Base-by-base conservation (phyloP, 2,329 filamentous ascomycete genomes). In the Colletotrichum abscissum region DNA sequence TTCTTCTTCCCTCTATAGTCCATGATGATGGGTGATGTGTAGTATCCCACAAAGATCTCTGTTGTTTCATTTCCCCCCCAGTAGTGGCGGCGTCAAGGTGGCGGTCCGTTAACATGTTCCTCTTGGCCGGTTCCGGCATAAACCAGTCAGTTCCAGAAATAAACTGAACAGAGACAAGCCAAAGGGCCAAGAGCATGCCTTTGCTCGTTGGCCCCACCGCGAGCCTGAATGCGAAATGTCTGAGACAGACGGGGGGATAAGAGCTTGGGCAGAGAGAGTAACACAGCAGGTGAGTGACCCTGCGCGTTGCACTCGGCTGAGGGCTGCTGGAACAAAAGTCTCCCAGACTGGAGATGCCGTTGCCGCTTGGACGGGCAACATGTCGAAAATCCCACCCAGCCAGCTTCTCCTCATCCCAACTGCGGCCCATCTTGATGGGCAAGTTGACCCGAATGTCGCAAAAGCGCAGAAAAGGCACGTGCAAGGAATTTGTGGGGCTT, bases 401-500 rank as follows among this genome's bases (percentile, higher is more conserved):
- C 42, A n/a, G 11, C 42, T 49, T 49, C 3, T 49, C 42, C 19
- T 24, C 26, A 19, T 33, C 59, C 42, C 24, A 63, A 22, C 42
- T 14, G 19, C n/a, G 38, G 59, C 38, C 26, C 6, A 19, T 49
- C 26, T 52, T 26, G 24, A n/a, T 19, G 26, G 38, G 38, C 59
- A 49, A 42, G 24, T 49, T 46, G 26, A 63, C 19, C 42, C 42
- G 60, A 52, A 33, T 28, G 30, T 35, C 26, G 30, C 42, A 22
- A 33, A 16, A 8, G 4, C 16, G 26, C n/a, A 24, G 19, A 49
- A 49, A 16, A 24, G 42, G 12, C 11, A 52, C n/a, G 38, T 63
- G 60, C 60, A n/a, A 5, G 46, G 28, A 35, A 16, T 12, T 63
- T 52, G 69, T 57, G 49, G 57, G 64, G 67, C 24, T 59, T 30